Percentiles rank a stretch among this genome's conserved stretches.
phyloP scores from a whole-genome alignment of 2,329 filamentous ascomycete genomes.

The Ophiostoma piceae region DNA sequence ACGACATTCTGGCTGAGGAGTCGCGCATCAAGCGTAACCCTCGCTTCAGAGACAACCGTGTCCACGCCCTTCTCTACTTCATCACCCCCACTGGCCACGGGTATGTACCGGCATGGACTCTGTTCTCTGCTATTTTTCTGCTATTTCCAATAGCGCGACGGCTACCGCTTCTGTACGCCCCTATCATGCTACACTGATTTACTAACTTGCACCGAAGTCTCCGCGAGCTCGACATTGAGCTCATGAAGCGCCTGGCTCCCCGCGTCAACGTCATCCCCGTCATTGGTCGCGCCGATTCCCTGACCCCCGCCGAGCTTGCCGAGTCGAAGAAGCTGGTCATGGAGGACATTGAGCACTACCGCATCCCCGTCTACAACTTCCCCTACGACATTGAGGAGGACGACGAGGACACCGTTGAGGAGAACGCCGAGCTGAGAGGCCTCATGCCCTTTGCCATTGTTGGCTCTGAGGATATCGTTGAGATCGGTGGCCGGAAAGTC shows the following conservation, averaged over 20 bases:
- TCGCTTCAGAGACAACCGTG: slow-evolving; percentile 97
- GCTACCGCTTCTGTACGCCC: neutral
- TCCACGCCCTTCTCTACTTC: slow-evolving; percentile 97
- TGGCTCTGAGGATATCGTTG: slow-evolving; percentile 89
- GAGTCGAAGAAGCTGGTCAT: slow-evolving; percentile 99
- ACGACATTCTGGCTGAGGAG: slow-evolving; percentile 98
- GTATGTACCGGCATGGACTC: slow-evolving; percentile 44
- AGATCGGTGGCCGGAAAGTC: slow-evolving; percentile 87
- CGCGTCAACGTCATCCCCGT: slow-evolving; percentile 99
- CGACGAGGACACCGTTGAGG: slow-evolving; percentile 97
- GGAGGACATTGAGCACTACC: slow-evolving; percentile 99
- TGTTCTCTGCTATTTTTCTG: slow-evolving; percentile 5
- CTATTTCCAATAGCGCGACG: neutral
- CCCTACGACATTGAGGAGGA: slow-evolving; percentile 99
- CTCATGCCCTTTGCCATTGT: slow-evolving; percentile 99
- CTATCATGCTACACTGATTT: neutral
- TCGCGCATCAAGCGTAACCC: slow-evolving; percentile 99
- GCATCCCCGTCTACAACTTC: slow-evolving; percentile 99
- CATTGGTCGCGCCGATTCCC: slow-evolving; percentile 95
- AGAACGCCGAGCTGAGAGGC: slow-evolving; percentile 94
- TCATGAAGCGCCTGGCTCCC: slow-evolving; percentile 98
- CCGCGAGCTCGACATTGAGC: slow-evolving; percentile 96
- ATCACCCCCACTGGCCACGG: slow-evolving; percentile 97
- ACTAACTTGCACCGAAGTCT: slow-evolving; percentile 52
- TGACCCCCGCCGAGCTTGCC: slow-evolving; percentile 91